Percentiles rank a stretch among this genome's conserved stretches.
These are phyloP conservation scores for Pholiota adiposa DNA, from an alignment of 1,284 basidiomycete species.

Conservation along the genomic window DNA sequence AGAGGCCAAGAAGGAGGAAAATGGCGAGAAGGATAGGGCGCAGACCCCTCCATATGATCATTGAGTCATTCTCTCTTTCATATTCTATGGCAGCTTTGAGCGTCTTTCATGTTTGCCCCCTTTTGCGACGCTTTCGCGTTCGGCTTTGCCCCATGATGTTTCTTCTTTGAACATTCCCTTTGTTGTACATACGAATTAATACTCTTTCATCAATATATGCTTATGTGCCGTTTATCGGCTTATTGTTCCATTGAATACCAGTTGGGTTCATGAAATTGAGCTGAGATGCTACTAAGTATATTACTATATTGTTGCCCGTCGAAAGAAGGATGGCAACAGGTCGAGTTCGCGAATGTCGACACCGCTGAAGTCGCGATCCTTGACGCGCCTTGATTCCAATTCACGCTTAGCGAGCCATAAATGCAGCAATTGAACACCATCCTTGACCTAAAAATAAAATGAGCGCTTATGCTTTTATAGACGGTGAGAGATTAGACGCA, in stretches of 20 bases:
- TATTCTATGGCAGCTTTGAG: neutral
- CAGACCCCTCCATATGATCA: slow-evolving; percentile 46
- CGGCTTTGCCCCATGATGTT: neutral
- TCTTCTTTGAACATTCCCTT: neutral
- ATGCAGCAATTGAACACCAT: slow-evolving; percentile 66
- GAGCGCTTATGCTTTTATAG: neutral
- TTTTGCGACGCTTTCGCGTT: neutral
- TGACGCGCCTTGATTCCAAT: slow-evolving; percentile 65
- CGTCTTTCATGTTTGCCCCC: neutral
- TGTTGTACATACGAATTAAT: slow-evolving; percentile 14
- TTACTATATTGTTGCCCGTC: neutral
- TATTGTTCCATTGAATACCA: slow-evolving; percentile 17
- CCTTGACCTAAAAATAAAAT: slow-evolving; percentile 54
- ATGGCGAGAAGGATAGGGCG: slow-evolving; percentile 14
- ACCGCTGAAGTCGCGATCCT: slow-evolving; percentile 70
- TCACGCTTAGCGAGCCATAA: slow-evolving; percentile 72
- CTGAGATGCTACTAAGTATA: neutral
- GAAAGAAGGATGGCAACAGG: slow-evolving; percentile 46
- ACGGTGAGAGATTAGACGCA: slow-evolving; percentile 35
- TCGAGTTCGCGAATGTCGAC: slow-evolving; percentile 69
- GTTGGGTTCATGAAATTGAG: neutral
- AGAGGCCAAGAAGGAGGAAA: slow-evolving; percentile 43
- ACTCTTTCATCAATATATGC: slow-evolving; percentile 24
- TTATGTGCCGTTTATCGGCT: slow-evolving; percentile 26
- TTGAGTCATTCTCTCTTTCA: slow-evolving; percentile 28